A percentile compares a stretch with the other conserved stretches of the same genome.
These are phyloP conservation scores for Talaromyces sp. DNA, from an alignment of 2,329 filamentous ascomycete genomes.

Conservation along the genomic window DNA sequence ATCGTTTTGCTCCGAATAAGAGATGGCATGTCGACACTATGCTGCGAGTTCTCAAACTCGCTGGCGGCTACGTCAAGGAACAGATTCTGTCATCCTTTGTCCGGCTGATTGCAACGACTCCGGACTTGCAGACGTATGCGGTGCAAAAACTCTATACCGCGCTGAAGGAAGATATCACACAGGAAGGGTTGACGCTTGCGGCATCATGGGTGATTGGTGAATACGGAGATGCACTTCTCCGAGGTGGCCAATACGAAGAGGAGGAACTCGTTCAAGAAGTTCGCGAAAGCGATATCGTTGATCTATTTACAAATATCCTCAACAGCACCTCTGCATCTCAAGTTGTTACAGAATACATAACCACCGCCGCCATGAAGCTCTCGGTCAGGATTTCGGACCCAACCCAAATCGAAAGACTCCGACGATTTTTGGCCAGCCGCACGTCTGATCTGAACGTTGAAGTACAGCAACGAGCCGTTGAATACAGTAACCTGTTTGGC, in stretches of 20 bases:
- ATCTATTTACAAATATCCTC: slow-evolving; percentile 85
- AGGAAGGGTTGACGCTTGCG: slow-evolving; percentile 88
- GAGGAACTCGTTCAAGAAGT: slow-evolving; percentile 81
- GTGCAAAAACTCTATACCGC: slow-evolving; percentile 90
- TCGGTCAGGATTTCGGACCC: slow-evolving; percentile 80
- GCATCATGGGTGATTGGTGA: slow-evolving; percentile 98
- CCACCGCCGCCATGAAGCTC: slow-evolving; percentile 90
- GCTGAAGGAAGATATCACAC: slow-evolving; percentile 93
- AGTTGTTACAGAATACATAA: slow-evolving; percentile 89
- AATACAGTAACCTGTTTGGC: slow-evolving; percentile 91
- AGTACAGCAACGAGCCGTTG: slow-evolving; percentile 90
- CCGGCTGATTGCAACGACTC: slow-evolving; percentile 86
- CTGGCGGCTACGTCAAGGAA: slow-evolving; percentile 95
- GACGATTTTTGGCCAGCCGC: slow-evolving; percentile 69
- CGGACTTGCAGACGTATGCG: slow-evolving; percentile 91
- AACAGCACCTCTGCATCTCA: slow-evolving; percentile 93
- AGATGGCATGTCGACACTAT: slow-evolving; percentile 98
- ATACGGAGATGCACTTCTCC: slow-evolving; percentile 85
- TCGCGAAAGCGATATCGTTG: slow-evolving; percentile 82
- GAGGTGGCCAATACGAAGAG: slow-evolving; percentile 87
- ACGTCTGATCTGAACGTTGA: slow-evolving; percentile 89
- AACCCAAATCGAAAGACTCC: slow-evolving; percentile 79
- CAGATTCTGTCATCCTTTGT: slow-evolving; percentile 97
- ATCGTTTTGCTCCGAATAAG: slow-evolving; percentile 94
- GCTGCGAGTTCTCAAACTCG: slow-evolving; percentile 85